Conservation (phyloP, 306 rosid species). For the Glycine soja region DNA sequence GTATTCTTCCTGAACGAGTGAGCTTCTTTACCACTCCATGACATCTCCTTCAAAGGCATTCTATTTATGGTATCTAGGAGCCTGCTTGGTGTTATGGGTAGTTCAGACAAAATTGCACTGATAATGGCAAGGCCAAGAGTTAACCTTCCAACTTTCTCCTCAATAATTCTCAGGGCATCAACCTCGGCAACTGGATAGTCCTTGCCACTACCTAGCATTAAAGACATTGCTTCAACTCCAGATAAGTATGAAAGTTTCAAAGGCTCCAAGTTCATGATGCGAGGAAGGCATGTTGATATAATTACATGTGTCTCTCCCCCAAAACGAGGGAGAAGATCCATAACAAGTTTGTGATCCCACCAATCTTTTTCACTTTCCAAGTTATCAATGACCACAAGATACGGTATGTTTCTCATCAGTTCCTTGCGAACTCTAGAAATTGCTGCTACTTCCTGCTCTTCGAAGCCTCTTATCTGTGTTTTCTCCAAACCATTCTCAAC, state of each 20-base stretch:
- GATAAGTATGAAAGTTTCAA: slow-evolving; percentile 81
- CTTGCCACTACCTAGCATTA: slow-evolving; percentile 71
- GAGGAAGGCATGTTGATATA: slow-evolving; percentile 79
- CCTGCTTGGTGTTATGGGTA: slow-evolving; percentile 82
- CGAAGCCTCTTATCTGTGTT: slow-evolving; percentile 66
- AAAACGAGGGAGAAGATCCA: slow-evolving; percentile 96
- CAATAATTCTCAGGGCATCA: slow-evolving; percentile 80
- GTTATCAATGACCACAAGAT: slow-evolving; percentile 82
- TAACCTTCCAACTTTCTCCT: slow-evolving; percentile 78
- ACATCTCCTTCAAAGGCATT: slow-evolving; percentile 80
- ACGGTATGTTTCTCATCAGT: slow-evolving; percentile 88
- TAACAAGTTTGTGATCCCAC: slow-evolving; percentile 90
- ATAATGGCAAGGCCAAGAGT: slow-evolving; percentile 81
- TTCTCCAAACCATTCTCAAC: slow-evolving; percentile 69
- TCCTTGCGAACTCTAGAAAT: slow-evolving; percentile 78
- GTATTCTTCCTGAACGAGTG: slow-evolving; percentile 60
- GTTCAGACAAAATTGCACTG: slow-evolving; percentile 78
- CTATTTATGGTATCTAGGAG: slow-evolving; percentile 80
- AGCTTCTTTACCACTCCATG: slow-evolving; percentile 74
- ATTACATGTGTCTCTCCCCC: slow-evolving; percentile 88
- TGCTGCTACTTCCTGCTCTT: slow-evolving; percentile 85
- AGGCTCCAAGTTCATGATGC: slow-evolving; percentile 82
- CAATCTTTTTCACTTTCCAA: slow-evolving; percentile 92
- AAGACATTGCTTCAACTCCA: slow-evolving; percentile 80
- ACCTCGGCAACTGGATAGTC: slow-evolving; percentile 72